Conservation (phyloP, 495 filamentous ascomycete genomes). For the Annulohypoxylon moriforme region DNA sequence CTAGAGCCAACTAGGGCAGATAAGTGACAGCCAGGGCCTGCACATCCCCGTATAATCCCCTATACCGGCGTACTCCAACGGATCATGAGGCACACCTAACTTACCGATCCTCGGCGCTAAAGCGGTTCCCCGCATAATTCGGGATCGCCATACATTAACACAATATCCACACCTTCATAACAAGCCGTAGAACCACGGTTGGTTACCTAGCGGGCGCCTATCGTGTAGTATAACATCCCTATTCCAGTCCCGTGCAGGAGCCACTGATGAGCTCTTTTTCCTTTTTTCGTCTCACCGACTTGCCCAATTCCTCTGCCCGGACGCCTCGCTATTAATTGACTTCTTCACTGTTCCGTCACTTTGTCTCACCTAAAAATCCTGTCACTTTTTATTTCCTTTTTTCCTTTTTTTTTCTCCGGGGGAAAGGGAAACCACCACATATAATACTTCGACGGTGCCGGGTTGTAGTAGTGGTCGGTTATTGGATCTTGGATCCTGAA, state of each 20-base stretch:
- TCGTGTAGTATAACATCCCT: constrained; percentile 21
- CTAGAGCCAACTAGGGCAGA: background rate
- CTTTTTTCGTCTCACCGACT: constrained; percentile 26
- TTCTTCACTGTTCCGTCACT: background rate
- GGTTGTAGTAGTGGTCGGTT: background rate
- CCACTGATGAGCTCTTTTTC: constrained; percentile 10
- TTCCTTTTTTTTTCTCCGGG: background rate
- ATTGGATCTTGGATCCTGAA: background rate
- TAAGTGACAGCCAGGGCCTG: background rate
- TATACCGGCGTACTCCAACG: constrained; percentile 3
- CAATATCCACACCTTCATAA: too few species aligned
- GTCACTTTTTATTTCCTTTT: background rate
- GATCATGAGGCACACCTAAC: constrained; percentile 20
- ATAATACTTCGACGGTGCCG: background rate
- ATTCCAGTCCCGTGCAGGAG: constrained; percentile 11
- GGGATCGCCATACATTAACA: constrained; percentile 10
- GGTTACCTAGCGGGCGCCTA: constrained; percentile 16
- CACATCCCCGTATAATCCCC: background rate
- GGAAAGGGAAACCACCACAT: background rate
- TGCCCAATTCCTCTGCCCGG: background rate
- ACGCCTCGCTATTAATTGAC: constrained; percentile 1
- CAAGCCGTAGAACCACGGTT: constrained; percentile 29
- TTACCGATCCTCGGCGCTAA: constrained; percentile 21
- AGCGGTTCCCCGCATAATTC: constrained; percentile 35
- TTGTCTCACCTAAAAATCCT: background rate